Evolutionary conservation across 2,329 filamentous ascomycete species (phyloP).

Genomic region (Lachnellula occidentalis): DNA sequence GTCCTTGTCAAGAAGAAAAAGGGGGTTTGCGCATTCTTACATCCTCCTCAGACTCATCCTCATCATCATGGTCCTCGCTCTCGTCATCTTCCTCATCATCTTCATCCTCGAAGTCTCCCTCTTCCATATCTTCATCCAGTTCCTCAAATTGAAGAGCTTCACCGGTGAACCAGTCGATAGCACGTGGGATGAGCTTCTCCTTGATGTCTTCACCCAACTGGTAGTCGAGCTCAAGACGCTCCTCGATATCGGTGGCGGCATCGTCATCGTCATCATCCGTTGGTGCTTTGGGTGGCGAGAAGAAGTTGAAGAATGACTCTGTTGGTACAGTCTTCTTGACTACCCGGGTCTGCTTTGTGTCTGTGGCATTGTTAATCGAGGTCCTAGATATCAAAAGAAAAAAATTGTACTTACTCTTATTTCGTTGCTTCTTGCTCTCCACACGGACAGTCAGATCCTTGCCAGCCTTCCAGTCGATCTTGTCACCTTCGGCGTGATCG

Average conservation of each 20-base stretch:
- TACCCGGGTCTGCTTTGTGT: constrained; percentile 97
- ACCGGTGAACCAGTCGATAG: constrained; percentile 99
- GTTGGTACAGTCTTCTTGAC: constrained; percentile 99
- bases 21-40: constrained; percentile 39
- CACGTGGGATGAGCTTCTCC: constrained; percentile 97
- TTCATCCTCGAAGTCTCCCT: constrained; percentile 80
- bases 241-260: constrained; percentile 85
- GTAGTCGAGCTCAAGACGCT: constrained; percentile 96
- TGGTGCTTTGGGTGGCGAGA: constrained; percentile 87
- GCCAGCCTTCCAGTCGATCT: constrained; percentile 92
- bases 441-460: constrained; percentile 91
- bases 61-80: constrained; percentile 69
- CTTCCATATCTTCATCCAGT: constrained; percentile 76
- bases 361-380: constrained; percentile 40
- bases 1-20: constrained; percentile 4
- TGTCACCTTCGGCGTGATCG: constrained; percentile 95
- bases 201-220: constrained; percentile 99
- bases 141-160: constrained; percentile 97
- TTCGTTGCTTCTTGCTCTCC: constrained; percentile 99
- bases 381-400: neutral
- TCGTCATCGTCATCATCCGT: constrained; percentile 65
- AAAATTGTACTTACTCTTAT: constrained; percentile 73
- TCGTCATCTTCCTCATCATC: constrained; percentile 85
- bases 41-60: constrained; percentile 76
- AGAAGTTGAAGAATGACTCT: constrained; percentile 92